Evolutionary conservation across 306 rosid species (phyloP).

Genomic region (Cucumis cinereus): DNA sequence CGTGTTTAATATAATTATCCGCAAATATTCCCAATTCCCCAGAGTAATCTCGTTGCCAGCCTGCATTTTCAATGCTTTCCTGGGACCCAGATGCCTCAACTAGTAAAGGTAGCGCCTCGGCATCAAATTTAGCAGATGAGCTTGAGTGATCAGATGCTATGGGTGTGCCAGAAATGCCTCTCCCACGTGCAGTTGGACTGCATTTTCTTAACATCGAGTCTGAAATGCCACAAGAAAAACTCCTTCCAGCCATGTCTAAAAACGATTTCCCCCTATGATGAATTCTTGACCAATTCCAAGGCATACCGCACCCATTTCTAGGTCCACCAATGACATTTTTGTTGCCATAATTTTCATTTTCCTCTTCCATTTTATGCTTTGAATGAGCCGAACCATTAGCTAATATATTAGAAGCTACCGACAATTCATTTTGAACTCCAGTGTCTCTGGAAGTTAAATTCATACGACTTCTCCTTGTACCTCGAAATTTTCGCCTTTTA

Average conservation of each 20-base stretch:
- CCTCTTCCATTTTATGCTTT: conserved; percentile 53
- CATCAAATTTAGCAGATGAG: conserved; percentile 52
- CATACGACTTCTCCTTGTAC: conserved; percentile 52
- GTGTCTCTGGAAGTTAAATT: conserved; percentile 55
- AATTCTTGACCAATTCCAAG: conserved; percentile 98
- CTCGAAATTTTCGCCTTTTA: conserved; percentile 67
- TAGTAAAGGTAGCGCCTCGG: conserved; percentile 76
- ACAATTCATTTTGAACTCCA: conserved; percentile 64
- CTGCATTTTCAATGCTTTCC: conserved; percentile 60
- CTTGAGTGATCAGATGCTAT: conserved; percentile 51
- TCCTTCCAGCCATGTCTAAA: conserved; percentile 90
- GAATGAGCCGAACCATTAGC: conserved; percentile 47
- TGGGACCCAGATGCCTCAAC: conserved; percentile 87
- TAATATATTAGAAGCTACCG: conserved; percentile 81
- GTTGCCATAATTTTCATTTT: conserved; percentile 31
- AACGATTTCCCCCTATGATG: conserved; percentile 84
- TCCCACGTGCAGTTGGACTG: conserved; percentile 38
- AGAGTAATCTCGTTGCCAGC: conserved; percentile 69
- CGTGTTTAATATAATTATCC: conserved; percentile 62
- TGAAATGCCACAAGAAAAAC: conserved; percentile 87
- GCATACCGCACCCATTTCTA: conserved; percentile 89
- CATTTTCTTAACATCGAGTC: conserved; percentile 70
- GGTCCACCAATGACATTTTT: conserved; percentile 75
- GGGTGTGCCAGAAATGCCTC: conserved; percentile 55
- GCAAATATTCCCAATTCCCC: conserved; percentile 91